Base-by-base conservation (phyloP, 805 yeast genomes). In the Alloascoidea africana region DNA sequence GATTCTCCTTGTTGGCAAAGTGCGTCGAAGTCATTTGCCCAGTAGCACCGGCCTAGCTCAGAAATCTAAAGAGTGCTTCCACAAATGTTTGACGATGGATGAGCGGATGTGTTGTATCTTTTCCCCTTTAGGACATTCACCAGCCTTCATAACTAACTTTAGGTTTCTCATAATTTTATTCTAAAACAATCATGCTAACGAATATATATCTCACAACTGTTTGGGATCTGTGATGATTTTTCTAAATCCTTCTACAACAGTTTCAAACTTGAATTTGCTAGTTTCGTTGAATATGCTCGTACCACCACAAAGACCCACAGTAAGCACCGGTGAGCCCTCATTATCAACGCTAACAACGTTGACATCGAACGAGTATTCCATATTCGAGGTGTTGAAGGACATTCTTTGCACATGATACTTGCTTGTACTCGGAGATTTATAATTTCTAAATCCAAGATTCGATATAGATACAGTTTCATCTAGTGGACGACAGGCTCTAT, bases 361-460 rank as follows among this genome's bases (percentile, higher is more conserved):
- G n/a, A 23, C 30, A 23, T 23, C 30, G n/a, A 23, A 23, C n/a
- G 30, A 23, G 30, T 23, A 23, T 23, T 8, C 30, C 8, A 23
- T 8, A 23, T 23, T 23, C 8, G 30, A 23, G 8, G 30, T 23
- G n/a, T 23, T 23, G n/a, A 23, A 23, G 8, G 30, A 8, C n/a
- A 23, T 8, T 23, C 30, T 23, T 23, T 23, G 13, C 8, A 23
- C 30, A 23, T 23, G 30, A 23, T 23, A 23, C n/a, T 23, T 23
- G 8, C 13, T 8, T n/a, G 8, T 23, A 8, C 13, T 8, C 8
- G 8, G 8, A 8, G 30, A 23, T 8, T 23, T 53, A 23, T 8
- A 23, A 8, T 23, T 23, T n/a, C 30, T 23, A 23, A 8, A 23
- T 8, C 30, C 30, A 23, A 23, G 30, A 23, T 23, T 23, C n/a